These are phyloP conservation scores for Gonapodya prolifera DNA, from an alignment of 192 early-diverging fungal species.

Conservation along the genomic window DNA sequence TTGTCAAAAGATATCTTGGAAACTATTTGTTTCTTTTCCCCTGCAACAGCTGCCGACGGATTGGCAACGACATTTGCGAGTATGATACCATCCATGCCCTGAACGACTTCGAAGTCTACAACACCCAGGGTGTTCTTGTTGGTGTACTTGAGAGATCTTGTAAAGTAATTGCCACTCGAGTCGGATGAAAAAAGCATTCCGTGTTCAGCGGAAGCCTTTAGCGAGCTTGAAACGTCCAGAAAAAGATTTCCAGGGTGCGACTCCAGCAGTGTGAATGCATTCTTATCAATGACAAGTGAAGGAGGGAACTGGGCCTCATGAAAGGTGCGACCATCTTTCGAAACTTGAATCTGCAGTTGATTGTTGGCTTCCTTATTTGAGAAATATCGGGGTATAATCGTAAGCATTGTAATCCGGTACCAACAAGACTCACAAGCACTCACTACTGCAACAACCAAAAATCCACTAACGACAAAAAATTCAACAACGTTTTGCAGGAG, in stretches of 20 bases:
- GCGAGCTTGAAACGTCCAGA: constrained; percentile 53
- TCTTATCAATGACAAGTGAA: constrained; percentile 49
- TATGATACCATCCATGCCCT: constrained; percentile 32
- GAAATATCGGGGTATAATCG: neutral
- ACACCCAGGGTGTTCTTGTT: constrained; percentile 63
- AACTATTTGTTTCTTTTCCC: constrained; percentile 3
- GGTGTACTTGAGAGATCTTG: constrained; percentile 60
- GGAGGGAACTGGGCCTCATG: constrained; percentile 74
- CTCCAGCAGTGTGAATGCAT: constrained; percentile 78
- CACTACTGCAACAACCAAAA: constrained; percentile 66
- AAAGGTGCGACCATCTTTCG: constrained; percentile 61
- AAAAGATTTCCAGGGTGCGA: constrained; percentile 59
- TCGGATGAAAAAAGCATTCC: constrained; percentile 76
- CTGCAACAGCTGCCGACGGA: neutral
- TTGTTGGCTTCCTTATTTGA: constrained; percentile 15
- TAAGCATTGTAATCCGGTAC: neutral
- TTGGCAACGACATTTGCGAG: constrained; percentile 4
- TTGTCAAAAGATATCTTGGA: constrained; percentile 8
- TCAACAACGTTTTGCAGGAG: constrained; percentile 62
- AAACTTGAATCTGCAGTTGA: constrained; percentile 53
- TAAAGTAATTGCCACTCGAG: constrained; percentile 80
- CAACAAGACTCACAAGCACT: constrained; percentile 9
- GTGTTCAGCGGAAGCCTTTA: constrained; percentile 17
- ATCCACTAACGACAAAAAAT: constrained; percentile 63
- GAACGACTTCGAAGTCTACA: constrained; percentile 84